Percentiles rank a stretch among this genome's conserved stretches.
These are phyloP conservation scores for Quercus suber DNA, from an alignment of 306 rosid genomes.

Conservation along the genomic window DNA sequence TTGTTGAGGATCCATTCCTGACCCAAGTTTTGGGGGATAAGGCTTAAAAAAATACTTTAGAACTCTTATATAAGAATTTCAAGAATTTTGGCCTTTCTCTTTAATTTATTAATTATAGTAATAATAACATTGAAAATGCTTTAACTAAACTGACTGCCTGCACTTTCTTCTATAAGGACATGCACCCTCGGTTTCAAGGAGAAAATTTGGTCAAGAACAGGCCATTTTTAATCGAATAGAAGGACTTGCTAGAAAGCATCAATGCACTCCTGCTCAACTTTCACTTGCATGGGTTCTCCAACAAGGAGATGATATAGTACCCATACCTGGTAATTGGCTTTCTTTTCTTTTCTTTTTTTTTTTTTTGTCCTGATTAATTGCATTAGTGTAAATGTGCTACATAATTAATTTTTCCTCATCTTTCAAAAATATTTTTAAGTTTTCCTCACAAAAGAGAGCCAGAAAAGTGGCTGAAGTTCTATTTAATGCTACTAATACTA, in stretches of 20 bases:
- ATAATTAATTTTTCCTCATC: background rate
- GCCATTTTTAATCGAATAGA: constrained; percentile 41
- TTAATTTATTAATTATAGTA: too few relatives aligned
- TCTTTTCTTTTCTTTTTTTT: background rate
- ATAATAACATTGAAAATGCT: too few relatives aligned
- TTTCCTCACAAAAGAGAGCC: background rate
- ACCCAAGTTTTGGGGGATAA: too few relatives aligned
- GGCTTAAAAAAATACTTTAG: too few relatives aligned
- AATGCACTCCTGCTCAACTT: constrained; percentile 53
- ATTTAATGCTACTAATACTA: background rate
- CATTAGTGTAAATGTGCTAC: too few relatives aligned
- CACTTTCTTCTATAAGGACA: constrained; percentile 22
- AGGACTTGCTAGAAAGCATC: constrained; percentile 45
- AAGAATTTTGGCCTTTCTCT: too few relatives aligned
- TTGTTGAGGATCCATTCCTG: too few relatives aligned
- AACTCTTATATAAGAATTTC: too few relatives aligned
- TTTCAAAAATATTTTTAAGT: too few relatives aligned
- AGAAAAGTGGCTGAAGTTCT: background rate
- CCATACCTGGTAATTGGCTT: constrained; percentile 41
- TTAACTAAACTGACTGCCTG: background rate
- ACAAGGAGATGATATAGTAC: constrained; percentile 61
- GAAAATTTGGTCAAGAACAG: constrained; percentile 53
- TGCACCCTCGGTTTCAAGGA: constrained; percentile 51
- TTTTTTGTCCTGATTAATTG: background rate
- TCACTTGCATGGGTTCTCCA: constrained; percentile 72